Evolutionary conservation across 2,329 filamentous ascomycete species (phyloP), one percentile per base, ranked within the genome.

Genomic region (Penicillium occitanis): DNA sequence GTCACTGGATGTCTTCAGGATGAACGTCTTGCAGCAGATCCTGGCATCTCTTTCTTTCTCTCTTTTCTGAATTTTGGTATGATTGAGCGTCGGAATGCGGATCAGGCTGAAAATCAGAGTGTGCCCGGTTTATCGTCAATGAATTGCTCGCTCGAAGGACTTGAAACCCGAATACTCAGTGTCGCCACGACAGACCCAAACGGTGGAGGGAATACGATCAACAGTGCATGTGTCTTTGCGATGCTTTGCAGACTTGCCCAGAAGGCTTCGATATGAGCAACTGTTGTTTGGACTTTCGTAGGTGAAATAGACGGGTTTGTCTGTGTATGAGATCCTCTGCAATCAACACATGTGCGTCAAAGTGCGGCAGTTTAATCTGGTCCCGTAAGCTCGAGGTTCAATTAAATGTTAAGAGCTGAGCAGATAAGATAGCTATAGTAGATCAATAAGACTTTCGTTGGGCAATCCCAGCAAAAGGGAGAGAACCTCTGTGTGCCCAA

Each of bases 391-490:
- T 55, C 30, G 30, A 28, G 17, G 17, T 30, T 22, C n/a, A 35
- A 7, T 55, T 13, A 37, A 55, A 13, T 22, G 14, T 57, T 40
- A n/a, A 8, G 10, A 57, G 53, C 33, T 11, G 53, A 22, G 53
- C 33, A 37, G 53, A 37, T 40, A 25, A 22, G 33, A 57, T 25
- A 37, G 53, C 33, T 22, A 37, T 25, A 22, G 13, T 40, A 7
- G 11, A 37, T 57, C 10, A 57, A 57, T 13, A 5, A 22, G 33
- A 57, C n/a, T 57, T 22, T 37, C 19, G 33, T 57, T 57, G 53
- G 53, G 53, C 53, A 37, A 57, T 22, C 33, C 19, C n/a, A 57
- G 53, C 53, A 5, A 57, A 57, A 37, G 53, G 19, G 53, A 13
- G 5, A 22, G 53, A 40, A 17, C 6, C 8, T 22, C 33, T 40